phyloP scores from a whole-genome alignment of 371 early-diverging fungal species.

The Mucor lusitanicus region DNA sequence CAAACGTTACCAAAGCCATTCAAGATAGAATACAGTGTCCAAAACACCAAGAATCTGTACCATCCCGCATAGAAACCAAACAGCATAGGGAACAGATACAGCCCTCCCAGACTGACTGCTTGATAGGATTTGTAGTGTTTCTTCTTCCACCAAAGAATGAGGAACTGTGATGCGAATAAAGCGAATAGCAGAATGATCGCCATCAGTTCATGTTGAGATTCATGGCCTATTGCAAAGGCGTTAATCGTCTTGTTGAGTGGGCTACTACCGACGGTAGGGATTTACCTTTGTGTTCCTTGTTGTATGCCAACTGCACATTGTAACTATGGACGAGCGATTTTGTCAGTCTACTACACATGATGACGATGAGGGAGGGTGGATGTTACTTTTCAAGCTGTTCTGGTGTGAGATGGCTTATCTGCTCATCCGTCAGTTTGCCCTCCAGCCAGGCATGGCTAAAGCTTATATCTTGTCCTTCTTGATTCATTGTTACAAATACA shows the following conservation, averaged over 20 bases:
- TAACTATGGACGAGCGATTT: slow-evolving; percentile 25
- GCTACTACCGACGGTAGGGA: no score
- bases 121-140: slow-evolving; percentile 78
- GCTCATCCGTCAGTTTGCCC: slow-evolving; percentile 38
- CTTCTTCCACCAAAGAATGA: slow-evolving; percentile 80
- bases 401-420: slow-evolving; percentile 26
- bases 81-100: slow-evolving; percentile 69
- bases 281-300: slow-evolving; percentile 45
- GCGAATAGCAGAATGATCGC: slow-evolving; percentile 73
- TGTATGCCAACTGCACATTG: slow-evolving; percentile 37
- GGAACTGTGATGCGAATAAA: slow-evolving; percentile 73
- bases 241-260: background rate
- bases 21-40: slow-evolving; percentile 44
- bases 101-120: slow-evolving; percentile 68
- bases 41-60: slow-evolving; percentile 45
- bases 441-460: slow-evolving; percentile 38
- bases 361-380: background rate
- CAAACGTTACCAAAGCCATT: slow-evolving; percentile 42
- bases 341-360: background rate
- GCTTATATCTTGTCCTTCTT: slow-evolving; percentile 8
- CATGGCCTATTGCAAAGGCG: slow-evolving; percentile 52
- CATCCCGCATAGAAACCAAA: slow-evolving; percentile 57
- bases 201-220: slow-evolving; percentile 75
- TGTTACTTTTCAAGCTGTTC: slow-evolving; percentile 42
- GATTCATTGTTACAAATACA: slow-evolving; percentile 3